Evolutionary conservation across 495 filamentous ascomycete genomes (phyloP).

Genomic region (Aspergillus cavernicola): DNA sequence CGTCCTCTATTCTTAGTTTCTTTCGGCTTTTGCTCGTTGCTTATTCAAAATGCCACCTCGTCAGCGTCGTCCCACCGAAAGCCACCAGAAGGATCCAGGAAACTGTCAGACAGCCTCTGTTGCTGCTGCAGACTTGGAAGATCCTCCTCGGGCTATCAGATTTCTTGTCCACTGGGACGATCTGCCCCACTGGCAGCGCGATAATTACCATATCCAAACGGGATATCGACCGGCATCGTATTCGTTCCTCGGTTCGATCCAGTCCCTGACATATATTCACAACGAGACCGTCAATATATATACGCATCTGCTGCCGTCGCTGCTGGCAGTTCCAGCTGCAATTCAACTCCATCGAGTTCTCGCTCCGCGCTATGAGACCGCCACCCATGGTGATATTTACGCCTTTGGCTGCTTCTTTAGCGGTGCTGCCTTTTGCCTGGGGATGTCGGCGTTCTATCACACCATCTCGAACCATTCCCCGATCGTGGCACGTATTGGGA

Average conservation of each 20-base stretch:
- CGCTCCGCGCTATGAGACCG: slow-evolving; percentile 63
- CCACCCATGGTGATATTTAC: slow-evolving; percentile 59
- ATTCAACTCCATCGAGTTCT: slow-evolving; percentile 47
- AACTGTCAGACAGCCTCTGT: slow-evolving; percentile 17
- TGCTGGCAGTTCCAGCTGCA: slow-evolving; percentile 37
- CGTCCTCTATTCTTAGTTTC: not conserved
- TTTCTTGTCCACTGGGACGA: slow-evolving; percentile 59
- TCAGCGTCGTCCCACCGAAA: slow-evolving; percentile 35
- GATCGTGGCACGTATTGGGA: slow-evolving; percentile 55
- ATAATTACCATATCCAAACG: slow-evolving; percentile 71
- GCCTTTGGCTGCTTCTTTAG: slow-evolving; percentile 77
- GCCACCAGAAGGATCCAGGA: slow-evolving; percentile 15
- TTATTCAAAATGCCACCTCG: slow-evolving; percentile 31
- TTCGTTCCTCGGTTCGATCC: slow-evolving; percentile 60
- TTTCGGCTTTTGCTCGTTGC: slow-evolving; percentile 1
- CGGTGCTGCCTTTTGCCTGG: slow-evolving; percentile 71
- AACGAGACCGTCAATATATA: slow-evolving; percentile 97
- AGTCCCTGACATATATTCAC: slow-evolving; percentile 71
- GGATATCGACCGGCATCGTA: slow-evolving; percentile 69
- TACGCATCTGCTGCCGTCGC: slow-evolving; percentile 64
- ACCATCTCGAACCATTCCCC: slow-evolving; percentile 66
- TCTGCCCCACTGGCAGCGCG: slow-evolving; percentile 65
- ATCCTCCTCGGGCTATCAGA: slow-evolving; percentile 29
- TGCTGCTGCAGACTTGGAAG: slow-evolving; percentile 23
- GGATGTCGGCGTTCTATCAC: slow-evolving; percentile 82